Percentiles rank a stretch among this genome's conserved stretches.
Conservation (phyloP, 164 flowering plant species). For the Dillenia suffruticosa region DNA sequence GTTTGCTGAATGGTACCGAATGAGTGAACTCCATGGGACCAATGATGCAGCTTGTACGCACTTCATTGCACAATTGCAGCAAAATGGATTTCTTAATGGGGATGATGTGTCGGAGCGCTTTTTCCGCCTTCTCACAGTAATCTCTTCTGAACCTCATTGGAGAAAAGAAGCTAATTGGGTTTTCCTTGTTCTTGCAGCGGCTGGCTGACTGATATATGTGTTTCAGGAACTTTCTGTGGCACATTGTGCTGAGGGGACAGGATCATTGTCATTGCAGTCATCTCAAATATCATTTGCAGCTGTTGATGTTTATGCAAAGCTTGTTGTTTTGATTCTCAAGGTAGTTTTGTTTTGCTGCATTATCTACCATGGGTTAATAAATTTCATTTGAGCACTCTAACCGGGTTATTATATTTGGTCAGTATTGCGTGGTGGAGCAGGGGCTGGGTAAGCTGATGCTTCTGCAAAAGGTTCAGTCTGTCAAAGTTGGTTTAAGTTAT, state of each 20-base stretch:
- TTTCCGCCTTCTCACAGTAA: constrained; percentile 71
- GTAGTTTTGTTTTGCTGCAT: constrained; percentile 23
- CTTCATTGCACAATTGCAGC: constrained; percentile 65
- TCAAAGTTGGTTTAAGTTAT: not conserved
- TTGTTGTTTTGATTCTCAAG: constrained; percentile 67
- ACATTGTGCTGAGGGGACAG: constrained; percentile 66
- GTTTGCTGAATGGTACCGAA: constrained; percentile 72
- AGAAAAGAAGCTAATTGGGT: no score
- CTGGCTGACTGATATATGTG: not conserved
- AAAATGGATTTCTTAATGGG: constrained; percentile 76
- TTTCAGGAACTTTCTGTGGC: constrained; percentile 82
- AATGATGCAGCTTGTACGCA: constrained; percentile 60
- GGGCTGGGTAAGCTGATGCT: constrained; percentile 57
- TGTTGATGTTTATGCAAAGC: constrained; percentile 85
- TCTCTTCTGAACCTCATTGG: not conserved
- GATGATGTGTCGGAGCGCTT: constrained; percentile 84
- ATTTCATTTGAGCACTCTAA: not conserved
- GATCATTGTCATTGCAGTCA: constrained; percentile 33
- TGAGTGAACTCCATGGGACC: constrained; percentile 69
- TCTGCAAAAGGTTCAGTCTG: constrained; percentile 60
- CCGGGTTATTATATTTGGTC: constrained; percentile 5
- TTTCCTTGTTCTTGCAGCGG: no score
- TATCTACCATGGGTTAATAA: not conserved
- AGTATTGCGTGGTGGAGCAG: constrained; percentile 60
- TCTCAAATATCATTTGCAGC: constrained; percentile 69